A percentile compares a stretch with the other conserved stretches of the same genome.
Conservation (phyloP, 208 protist genomes). For the Leptomonas seymouri region DNA sequence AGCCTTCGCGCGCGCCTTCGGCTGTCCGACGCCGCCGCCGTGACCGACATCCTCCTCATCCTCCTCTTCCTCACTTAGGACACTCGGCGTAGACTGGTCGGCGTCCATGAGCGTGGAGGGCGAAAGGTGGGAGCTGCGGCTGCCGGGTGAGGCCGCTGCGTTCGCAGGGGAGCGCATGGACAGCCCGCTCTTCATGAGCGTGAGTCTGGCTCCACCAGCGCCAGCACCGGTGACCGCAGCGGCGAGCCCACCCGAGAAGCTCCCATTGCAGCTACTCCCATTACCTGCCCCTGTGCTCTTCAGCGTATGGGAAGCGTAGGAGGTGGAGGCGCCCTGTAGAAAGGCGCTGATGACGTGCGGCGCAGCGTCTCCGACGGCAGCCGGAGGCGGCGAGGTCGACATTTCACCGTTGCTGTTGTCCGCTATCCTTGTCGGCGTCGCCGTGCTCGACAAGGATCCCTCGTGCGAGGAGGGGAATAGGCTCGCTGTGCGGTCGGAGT, state of each 20-base stretch:
- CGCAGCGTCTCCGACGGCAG: neutral
- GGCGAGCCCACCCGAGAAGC: neutral
- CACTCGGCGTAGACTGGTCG: constrained; percentile 66
- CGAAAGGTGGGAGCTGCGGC: constrained; percentile 5
- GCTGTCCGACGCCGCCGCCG: neutral
- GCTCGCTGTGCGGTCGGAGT: constrained; percentile 56
- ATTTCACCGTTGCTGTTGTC: constrained; percentile 6
- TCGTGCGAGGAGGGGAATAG: constrained; percentile 35
- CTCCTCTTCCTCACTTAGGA: constrained; percentile 50
- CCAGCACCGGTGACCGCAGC: too few relatives aligned
- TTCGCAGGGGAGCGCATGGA: constrained; percentile 5
- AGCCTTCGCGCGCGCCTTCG: neutral
- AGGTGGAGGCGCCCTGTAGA: neutral
- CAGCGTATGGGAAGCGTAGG: neutral
- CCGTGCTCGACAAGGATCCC: constrained; percentile 31
- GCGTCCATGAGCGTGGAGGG: constrained; percentile 21
- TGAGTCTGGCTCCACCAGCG: neutral
- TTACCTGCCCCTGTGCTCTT: neutral
- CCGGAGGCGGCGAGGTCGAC: too few relatives aligned
- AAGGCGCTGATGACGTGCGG: constrained; percentile 11
- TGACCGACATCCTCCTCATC: constrained; percentile 9
- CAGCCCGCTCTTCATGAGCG: neutral
- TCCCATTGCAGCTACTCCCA: constrained; percentile 11
- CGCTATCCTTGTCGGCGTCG: constrained; percentile 24
- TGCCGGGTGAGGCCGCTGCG: neutral